These are phyloP conservation scores for Trichoderma koningiopsis DNA, from an alignment of 2,329 filamentous ascomycete genomes.

Conservation along the genomic window DNA sequence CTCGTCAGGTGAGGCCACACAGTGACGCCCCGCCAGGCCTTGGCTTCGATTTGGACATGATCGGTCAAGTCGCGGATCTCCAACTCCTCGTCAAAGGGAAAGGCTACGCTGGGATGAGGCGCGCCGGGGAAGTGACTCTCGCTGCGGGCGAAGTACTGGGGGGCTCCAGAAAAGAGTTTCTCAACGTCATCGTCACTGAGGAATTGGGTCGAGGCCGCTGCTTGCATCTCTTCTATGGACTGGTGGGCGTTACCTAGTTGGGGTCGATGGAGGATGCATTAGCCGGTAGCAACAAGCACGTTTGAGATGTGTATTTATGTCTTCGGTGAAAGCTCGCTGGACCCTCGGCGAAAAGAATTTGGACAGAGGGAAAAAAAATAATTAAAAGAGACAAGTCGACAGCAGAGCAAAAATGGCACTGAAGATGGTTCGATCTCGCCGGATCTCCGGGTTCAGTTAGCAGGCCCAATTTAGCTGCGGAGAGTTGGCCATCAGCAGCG, in stretches of 20 bases:
- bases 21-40: conserved; percentile 64
- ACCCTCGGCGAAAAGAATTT: conserved; percentile 10
- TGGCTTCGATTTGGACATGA: conserved; percentile 63
- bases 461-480: conserved; percentile 15
- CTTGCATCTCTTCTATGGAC: conserved; percentile 34
- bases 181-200: conserved; percentile 63
- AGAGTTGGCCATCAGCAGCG: conserved; percentile 19
- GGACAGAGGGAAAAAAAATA: background rate
- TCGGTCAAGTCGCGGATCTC: conserved; percentile 66
- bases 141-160: conserved; percentile 67
- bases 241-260: conserved; percentile 15
- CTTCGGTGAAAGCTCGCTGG: conserved; percentile 17
- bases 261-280: conserved; percentile 17
- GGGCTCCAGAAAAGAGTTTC: conserved; percentile 74
- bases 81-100: conserved; percentile 66
- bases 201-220: conserved; percentile 50
- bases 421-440: conserved; percentile 25
- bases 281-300: background rate
- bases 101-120: conserved; percentile 64
- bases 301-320: background rate
- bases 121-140: conserved; percentile 62
- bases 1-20: conserved; percentile 64
- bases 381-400: background rate
- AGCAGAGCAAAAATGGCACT: conserved; percentile 21
- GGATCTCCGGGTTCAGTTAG: conserved; percentile 23